Conservation (phyloP, 768 basidiomycete species). For the Albatrellus ellisii region DNA sequence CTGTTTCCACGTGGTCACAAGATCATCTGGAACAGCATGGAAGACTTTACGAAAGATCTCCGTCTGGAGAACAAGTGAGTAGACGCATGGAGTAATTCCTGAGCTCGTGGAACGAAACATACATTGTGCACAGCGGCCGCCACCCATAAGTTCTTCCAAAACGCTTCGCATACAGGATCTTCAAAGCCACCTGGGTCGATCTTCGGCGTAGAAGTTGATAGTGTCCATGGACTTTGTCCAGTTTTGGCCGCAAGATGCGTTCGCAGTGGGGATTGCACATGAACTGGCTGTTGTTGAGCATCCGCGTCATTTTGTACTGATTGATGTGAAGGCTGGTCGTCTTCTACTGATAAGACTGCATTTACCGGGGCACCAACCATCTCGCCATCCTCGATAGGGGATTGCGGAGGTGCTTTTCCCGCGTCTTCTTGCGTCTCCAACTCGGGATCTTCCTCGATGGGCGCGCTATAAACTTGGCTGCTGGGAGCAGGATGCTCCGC, state of each 20-base stretch:
- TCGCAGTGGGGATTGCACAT: conserved; percentile 36
- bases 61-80: conserved; percentile 38
- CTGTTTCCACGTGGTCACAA: conserved; percentile 90
- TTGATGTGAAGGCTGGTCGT: conserved; percentile 36
- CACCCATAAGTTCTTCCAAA: conserved; percentile 88
- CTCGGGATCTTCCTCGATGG: conserved; percentile 2
- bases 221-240: conserved; percentile 41
- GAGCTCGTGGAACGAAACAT: conserved; percentile 18
- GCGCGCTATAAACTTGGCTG: conserved; percentile 3
- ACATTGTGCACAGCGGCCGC: conserved; percentile 85
- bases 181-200: conserved; percentile 72
- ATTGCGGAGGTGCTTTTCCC: conserved; percentile 18
- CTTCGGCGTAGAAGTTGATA: conserved; percentile 54
- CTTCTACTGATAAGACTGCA: conserved; percentile 27
- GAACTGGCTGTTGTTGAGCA: conserved; percentile 36
- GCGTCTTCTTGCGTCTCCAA: conserved; percentile 1
- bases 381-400: conserved; percentile 28
- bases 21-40: conserved; percentile 85
- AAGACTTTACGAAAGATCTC: conserved; percentile 95
- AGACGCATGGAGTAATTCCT: neutral
- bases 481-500: conserved; percentile 23
- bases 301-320: conserved; percentile 28
- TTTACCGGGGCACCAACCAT: conserved; percentile 44
- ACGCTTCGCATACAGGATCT: conserved; percentile 77
- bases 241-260: conserved; percentile 41